phyloP scores from a whole-genome alignment of 2,329 filamentous ascomycete species.

The Aplosporella prunicola region DNA sequence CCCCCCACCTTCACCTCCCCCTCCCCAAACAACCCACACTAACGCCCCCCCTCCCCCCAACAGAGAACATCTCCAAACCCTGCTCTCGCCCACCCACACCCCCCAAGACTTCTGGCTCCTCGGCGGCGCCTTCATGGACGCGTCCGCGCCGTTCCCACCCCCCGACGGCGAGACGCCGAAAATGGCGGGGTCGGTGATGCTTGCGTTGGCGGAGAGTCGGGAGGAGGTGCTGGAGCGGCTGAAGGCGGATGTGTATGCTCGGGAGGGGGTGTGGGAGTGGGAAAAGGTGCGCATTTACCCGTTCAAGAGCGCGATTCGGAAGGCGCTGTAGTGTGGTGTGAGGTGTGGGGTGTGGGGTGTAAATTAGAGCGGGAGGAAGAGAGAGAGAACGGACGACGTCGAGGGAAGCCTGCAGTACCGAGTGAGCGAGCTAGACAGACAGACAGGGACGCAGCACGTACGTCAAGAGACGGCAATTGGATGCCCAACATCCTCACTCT shows the following conservation, averaged over 20 bases:
- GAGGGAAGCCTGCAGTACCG: too few species aligned
- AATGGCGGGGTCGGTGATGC: constrained; percentile 65
- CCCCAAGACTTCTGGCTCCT: constrained; percentile 52
- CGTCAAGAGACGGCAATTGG: too few species aligned
- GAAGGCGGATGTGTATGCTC: constrained; percentile 63
- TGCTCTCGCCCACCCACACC: constrained; percentile 42
- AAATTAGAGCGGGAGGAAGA: neutral
- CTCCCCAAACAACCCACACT: neutral
- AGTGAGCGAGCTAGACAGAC: too few species aligned
- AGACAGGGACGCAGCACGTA: too few species aligned
- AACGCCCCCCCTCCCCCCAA: neutral
- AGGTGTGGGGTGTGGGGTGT: neutral
- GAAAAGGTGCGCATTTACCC: constrained; percentile 40
- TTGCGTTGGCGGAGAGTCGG: constrained; percentile 55
- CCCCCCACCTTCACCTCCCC: neutral
- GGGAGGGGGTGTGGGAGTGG: constrained; percentile 67
- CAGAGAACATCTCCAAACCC: constrained; percentile 47
- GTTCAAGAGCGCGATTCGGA: constrained; percentile 39
- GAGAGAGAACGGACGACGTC: neutral
- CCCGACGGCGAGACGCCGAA: constrained; percentile 54
- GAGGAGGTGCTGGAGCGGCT: constrained; percentile 61
- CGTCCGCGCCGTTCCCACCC: too few species aligned
- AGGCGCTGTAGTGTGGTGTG: constrained; percentile 25
- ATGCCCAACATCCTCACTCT: neutral
- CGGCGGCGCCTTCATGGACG: constrained; percentile 59